Percentiles rank a stretch among this genome's conserved stretches.
Conservation (phyloP, 805 yeast species). For the Limtongia smithiae region DNA sequence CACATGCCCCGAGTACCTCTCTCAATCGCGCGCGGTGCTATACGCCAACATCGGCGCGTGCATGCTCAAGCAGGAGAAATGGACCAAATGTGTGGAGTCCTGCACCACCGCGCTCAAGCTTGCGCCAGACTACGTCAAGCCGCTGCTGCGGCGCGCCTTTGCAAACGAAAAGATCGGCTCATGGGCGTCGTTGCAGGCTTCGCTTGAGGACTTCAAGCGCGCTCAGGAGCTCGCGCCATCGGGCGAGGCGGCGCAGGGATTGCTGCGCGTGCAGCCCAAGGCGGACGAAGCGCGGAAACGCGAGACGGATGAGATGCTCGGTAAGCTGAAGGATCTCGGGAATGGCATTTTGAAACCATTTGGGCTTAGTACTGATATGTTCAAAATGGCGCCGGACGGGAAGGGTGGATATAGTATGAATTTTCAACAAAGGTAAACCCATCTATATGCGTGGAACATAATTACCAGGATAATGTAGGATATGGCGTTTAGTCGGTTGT, state of each 20-base stretch:
- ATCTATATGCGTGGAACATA: neutral
- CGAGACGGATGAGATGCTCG: constrained; percentile 35
- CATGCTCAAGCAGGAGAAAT: constrained; percentile 28
- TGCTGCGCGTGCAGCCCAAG: constrained; percentile 22
- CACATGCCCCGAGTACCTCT: constrained; percentile 16
- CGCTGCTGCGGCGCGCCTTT: constrained; percentile 71
- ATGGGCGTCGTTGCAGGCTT: constrained; percentile 33
- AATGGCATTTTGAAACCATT: constrained; percentile 35
- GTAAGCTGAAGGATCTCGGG: constrained; percentile 36
- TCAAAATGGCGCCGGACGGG: constrained; percentile 30
- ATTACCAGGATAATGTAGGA: neutral
- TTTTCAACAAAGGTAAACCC: constrained; percentile 7
- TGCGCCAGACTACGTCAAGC: constrained; percentile 62
- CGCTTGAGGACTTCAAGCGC: constrained; percentile 31
- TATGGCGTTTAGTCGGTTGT: neutral
- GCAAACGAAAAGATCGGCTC: constrained; percentile 45
- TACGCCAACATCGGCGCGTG: constrained; percentile 34
- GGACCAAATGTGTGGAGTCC: constrained; percentile 52
- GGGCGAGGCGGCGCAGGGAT: constrained; percentile 4
- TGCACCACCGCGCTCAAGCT: constrained; percentile 58
- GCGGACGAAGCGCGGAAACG: constrained; percentile 31
- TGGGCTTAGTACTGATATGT: constrained; percentile 36
- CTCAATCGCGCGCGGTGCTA: constrained; percentile 22
- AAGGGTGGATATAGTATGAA: constrained; percentile 30
- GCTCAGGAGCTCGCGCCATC: constrained; percentile 19